Percentiles rank a stretch among this genome's conserved stretches.
These are phyloP conservation scores for Saccharomycopsis hybrid DNA, from an alignment of 1,139 yeast species.

Conservation along the genomic window DNA sequence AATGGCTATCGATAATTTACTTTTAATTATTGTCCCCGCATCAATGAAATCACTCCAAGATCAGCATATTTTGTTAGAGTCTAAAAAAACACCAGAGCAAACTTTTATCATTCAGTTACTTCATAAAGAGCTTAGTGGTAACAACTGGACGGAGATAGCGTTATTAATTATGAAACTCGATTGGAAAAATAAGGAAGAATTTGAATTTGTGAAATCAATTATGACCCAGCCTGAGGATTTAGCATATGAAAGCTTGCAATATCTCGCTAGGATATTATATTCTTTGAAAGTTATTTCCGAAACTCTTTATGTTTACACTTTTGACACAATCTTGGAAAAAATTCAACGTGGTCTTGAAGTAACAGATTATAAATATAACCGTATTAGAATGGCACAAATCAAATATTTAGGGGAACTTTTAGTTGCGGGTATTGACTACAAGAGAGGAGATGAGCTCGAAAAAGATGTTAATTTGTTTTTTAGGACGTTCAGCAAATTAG, in stretches of 20 bases:
- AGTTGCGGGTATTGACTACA: neutral
- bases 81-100: conserved; percentile 30
- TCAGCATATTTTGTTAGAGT: no score
- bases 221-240: conserved; percentile 60
- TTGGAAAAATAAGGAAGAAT: conserved; percentile 40
- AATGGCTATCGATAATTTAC: conserved; percentile 53
- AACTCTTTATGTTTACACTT: conserved; percentile 37
- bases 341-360: conserved; percentile 61
- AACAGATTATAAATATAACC: conserved; percentile 46
- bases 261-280: conserved; percentile 45
- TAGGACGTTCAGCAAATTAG: conserved; percentile 50
- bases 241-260: conserved; percentile 47
- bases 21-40: conserved; percentile 60
- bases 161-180: conserved; percentile 41
- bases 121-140: conserved; percentile 42
- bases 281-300: conserved; percentile 33
- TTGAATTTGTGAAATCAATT: conserved; percentile 39
- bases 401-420: conserved; percentile 54
- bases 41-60: conserved; percentile 31
- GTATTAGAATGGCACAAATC: conserved; percentile 51
- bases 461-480: conserved; percentile 25
- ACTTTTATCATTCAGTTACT: conserved; percentile 47
- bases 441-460: neutral
- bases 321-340: conserved; percentile 65
- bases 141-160: conserved; percentile 34